These are phyloP conservation scores for Alternaria brassicicola DNA, from an alignment of 2,329 filamentous ascomycete species.

Conservation along the genomic window DNA sequence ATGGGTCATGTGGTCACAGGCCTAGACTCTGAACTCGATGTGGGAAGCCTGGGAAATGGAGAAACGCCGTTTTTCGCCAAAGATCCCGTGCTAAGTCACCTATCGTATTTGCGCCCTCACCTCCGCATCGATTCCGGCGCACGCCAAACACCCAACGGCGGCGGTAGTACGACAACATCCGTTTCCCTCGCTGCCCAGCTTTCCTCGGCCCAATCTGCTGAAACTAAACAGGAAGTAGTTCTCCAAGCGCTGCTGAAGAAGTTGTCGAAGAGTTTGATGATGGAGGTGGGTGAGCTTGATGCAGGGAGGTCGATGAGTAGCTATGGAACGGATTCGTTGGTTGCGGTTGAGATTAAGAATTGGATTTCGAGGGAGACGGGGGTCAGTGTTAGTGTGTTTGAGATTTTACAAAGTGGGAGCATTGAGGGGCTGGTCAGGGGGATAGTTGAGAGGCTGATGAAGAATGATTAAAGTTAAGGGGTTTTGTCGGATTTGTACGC, in stretches of 20 bases:
- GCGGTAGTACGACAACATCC: neutral
- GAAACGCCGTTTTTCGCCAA: slow-evolving; percentile 13
- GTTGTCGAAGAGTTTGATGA: slow-evolving; percentile 21
- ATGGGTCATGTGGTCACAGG: slow-evolving; percentile 14
- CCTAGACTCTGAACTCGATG: slow-evolving; percentile 5
- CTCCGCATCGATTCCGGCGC: neutral
- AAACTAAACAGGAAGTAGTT: neutral
- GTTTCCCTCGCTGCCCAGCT: slow-evolving; percentile 9
- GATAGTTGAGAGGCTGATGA: too few relatives aligned
- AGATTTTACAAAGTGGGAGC: slow-evolving; percentile 24
- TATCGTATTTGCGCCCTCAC: slow-evolving; percentile 17
- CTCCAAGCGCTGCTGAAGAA: slow-evolving; percentile 18
- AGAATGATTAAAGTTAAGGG: too few relatives aligned
- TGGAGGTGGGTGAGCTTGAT: slow-evolving; percentile 24
- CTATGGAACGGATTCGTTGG: slow-evolving; percentile 33
- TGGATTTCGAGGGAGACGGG: slow-evolving; percentile 27
- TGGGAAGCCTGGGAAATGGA: neutral
- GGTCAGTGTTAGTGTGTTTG: slow-evolving; percentile 25
- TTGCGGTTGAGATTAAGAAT: slow-evolving; percentile 34
- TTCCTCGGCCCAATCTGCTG: neutral
- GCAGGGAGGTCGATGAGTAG: slow-evolving; percentile 6
- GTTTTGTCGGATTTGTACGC: too few relatives aligned
- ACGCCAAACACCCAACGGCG: neutral
- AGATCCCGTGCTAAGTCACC: slow-evolving; percentile 12
- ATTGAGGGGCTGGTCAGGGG: slow-evolving; percentile 12